Conservation (phyloP, 2,329 filamentous ascomycete species). For the Esteya vermicola region DNA sequence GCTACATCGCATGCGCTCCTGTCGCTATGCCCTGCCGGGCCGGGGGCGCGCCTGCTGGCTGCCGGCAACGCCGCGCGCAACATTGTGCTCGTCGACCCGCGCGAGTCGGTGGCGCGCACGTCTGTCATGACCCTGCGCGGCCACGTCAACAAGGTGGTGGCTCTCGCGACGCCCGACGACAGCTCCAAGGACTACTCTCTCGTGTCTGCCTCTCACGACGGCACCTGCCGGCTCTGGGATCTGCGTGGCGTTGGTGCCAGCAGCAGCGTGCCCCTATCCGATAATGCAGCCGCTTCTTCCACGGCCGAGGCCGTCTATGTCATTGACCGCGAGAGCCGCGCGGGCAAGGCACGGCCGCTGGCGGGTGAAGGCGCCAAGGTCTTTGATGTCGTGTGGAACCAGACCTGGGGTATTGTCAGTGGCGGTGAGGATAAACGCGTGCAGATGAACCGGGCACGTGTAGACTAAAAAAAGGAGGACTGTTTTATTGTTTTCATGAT, state of each 20-base stretch:
- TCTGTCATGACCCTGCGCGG: conserved; percentile 84
- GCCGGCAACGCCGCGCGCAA: conserved; percentile 75
- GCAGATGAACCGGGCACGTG: conserved; percentile 68
- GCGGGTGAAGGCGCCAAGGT: conserved; percentile 83
- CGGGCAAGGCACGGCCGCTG: conserved; percentile 47
- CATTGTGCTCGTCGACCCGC: conserved; percentile 85
- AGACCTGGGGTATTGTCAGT: conserved; percentile 75
- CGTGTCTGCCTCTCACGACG: conserved; percentile 81
- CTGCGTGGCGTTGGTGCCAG: conserved; percentile 54
- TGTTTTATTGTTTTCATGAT: conserved; percentile 1
- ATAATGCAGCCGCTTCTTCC: conserved; percentile 35
- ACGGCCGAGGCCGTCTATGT: conserved; percentile 53
- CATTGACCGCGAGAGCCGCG: conserved; percentile 55
- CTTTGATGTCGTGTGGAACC: conserved; percentile 77
- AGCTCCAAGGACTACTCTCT: conserved; percentile 76
- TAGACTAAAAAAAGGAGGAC: not conserved
- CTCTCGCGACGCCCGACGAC: conserved; percentile 35
- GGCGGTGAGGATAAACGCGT: conserved; percentile 88
- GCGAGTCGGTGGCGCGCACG: conserved; percentile 60
- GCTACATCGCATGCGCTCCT: conserved; percentile 75
- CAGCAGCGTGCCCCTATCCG: conserved; percentile 36
- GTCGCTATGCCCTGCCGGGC: conserved; percentile 58
- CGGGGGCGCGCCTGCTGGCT: conserved; percentile 31
- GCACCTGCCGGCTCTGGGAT: conserved; percentile 90
- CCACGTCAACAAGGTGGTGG: conserved; percentile 60